Evolutionary conservation across 176 grass and related monocot species (phyloP).

Genomic region (Miscanthus lutarioriparius): DNA sequence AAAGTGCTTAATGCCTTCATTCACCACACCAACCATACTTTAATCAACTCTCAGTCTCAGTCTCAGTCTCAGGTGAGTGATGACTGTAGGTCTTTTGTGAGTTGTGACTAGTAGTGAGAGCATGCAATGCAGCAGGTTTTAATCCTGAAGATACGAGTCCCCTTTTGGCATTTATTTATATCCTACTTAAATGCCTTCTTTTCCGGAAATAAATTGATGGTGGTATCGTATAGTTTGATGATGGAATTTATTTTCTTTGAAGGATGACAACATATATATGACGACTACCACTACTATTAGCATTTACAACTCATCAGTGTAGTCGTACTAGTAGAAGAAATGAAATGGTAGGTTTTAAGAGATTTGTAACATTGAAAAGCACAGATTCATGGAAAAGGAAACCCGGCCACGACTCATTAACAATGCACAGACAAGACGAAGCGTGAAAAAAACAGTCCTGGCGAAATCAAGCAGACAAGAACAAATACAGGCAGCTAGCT

Average conservation of each 20-base stretch:
- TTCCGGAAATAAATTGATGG: neutral
- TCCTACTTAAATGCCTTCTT: slow-evolving; percentile 18
- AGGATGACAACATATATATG: neutral
- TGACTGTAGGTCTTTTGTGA: too few relatives aligned
- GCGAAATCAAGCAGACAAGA: neutral
- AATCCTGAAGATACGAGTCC: slow-evolving; percentile 25
- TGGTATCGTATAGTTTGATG: neutral
- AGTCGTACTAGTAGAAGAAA: neutral
- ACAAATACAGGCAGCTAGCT: neutral
- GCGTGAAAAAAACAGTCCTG: too few relatives aligned
- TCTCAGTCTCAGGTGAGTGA: slow-evolving; percentile 1
- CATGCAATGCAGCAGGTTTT: neutral
- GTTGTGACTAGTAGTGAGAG: neutral
- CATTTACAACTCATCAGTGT: neutral
- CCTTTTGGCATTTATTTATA: slow-evolving; percentile 42
- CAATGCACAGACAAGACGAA: neutral
- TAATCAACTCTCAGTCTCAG: neutral
- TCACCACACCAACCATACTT: neutral
- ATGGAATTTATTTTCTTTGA: neutral
- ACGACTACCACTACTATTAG: neutral
- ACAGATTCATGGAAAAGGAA: neutral
- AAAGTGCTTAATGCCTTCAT: neutral
- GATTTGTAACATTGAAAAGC: neutral
- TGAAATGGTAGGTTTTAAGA: neutral
- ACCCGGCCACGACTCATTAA: neutral